Base-by-base conservation (phyloP, 179 eudicot species). In the Spergularia azorica region DNA sequence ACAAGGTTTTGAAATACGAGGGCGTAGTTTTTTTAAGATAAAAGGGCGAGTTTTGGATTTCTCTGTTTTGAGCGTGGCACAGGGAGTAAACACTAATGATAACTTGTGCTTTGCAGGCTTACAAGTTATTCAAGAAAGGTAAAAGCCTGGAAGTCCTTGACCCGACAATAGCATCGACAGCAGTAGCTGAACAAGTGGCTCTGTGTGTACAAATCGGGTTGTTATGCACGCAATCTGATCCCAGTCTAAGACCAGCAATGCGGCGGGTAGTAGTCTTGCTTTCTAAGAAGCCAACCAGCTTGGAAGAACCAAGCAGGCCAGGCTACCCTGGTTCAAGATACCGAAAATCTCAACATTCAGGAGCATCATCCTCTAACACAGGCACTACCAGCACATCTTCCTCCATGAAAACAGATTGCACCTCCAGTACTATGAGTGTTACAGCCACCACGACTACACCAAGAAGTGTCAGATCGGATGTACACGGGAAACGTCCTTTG, bases 211-310 rank as follows among this genome's bases (percentile, higher is more conserved):
- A 89, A 55, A 84, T 94, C 2, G 97, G 91, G 17, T 75, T 94
- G 26, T 73, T 94, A 5, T 94, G 98, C 82, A 83, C 84, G 51
- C 97, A 94, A 61, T 85, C 87, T 0, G 96, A 94, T 67, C 94
- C 98, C 3, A 78, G 74, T 12, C 54, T 81, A 65, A 84, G 98
- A 20, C 98, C 98, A 48, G 74, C 85, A 48, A 92, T 94, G 98
- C 84, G 84, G 4, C 90, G 90, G 7, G 95, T 94, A 15, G 86
- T 81, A 63, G 79, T 86, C 3, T 76, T 90, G 75, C 84, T 92
- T 6, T 89, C 97, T 1, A 92, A 84, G 86, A 91, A 82, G 74
- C 86, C 88, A 9, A 84, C 86, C 63, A 63, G 43, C 70, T 84
- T 88, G 9, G 89, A 90, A 57, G 91, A 88, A 64, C 97, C 97